Evolutionary conservation across 768 basidiomycete species (phyloP), one percentile per base, ranked within the genome.

Genomic region (Crucibulum laeve): DNA sequence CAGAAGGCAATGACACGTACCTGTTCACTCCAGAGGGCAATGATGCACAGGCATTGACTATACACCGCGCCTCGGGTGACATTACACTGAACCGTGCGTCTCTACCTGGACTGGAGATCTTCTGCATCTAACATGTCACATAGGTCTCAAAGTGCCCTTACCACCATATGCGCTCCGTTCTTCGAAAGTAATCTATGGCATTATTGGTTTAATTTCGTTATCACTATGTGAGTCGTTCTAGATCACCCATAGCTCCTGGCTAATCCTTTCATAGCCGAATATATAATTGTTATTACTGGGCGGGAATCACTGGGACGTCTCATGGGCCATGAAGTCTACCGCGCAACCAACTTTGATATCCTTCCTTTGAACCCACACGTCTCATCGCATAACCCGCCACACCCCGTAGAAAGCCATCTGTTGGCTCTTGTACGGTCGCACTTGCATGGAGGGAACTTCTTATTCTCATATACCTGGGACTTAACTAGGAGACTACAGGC

Each of bases 401-500:
- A 92, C 61, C 84, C 87, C 2, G 84, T 92, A 18, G 96, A 99
- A 69, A 77, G 82, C 10, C 90, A 94, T 59, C 71, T 98, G 4
- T 69, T 97, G 30, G 84, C 82, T 3, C 83, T 98, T 23, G 80
- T 97, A 43, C 83, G 86, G 48, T 83, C 86, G 25, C 95, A 98
- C 61, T 68, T 98, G 15, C 70, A 74, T 42, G 69, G 76, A 14
- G 90, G 91, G n/a, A 72, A 73, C 40, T 90, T 98, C 58, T 74
- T 93, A 58, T 96, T 92, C 67, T 89, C 88, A 49, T 96, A 97
- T 61, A 80, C 74, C 1, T 94, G 82, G 76, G 92, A 98, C 61
- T 59, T 99, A 51, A 95, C 96, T 10, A 79, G 86, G 43, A 73
- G 88, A 35, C 63, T 98, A 45, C 93, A 99, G 73, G 71, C 76